Evolutionary conservation across 176 grass and related monocot genomes (phyloP).

Genomic region (Carex parvula): DNA sequence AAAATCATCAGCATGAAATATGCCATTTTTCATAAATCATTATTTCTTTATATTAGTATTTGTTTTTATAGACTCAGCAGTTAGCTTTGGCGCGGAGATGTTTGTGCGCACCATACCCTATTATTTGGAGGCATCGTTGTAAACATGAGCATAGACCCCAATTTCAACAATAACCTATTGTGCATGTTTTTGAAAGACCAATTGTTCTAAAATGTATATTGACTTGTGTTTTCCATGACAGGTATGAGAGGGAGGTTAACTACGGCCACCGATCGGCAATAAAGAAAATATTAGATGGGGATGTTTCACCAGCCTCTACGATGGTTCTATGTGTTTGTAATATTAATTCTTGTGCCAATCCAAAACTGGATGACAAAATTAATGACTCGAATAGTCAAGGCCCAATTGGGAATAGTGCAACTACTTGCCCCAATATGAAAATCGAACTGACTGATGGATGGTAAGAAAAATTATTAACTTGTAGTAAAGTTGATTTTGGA

Average conservation of each 20-base stretch:
- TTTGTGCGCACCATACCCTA: not conserved
- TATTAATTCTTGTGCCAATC: constrained; percentile 49
- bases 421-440: constrained; percentile 33
- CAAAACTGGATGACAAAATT: constrained; percentile 34
- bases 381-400: constrained; percentile 23
- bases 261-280: constrained; percentile 76
- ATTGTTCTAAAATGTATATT: not conserved
- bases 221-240: constrained; percentile 12
- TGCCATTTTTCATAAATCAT: not conserved
- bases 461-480: constrained; percentile 34
- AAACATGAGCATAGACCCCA: not conserved
- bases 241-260: constrained; percentile 93
- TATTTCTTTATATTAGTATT: not conserved
- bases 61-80: not conserved
- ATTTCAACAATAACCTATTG: not conserved
- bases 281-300: constrained; percentile 88
- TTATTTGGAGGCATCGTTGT: not conserved
- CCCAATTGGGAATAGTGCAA: constrained; percentile 29
- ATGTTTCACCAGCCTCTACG: constrained; percentile 78
- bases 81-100: not conserved
- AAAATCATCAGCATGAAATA: not conserved
- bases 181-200: not conserved
- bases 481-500: constrained; percentile 3
- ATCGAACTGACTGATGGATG: constrained; percentile 94
- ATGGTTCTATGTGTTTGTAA: constrained; percentile 94